Conservation (phyloP, 2,329 filamentous ascomycete species). For the Microdochium trichocladiopsis region DNA sequence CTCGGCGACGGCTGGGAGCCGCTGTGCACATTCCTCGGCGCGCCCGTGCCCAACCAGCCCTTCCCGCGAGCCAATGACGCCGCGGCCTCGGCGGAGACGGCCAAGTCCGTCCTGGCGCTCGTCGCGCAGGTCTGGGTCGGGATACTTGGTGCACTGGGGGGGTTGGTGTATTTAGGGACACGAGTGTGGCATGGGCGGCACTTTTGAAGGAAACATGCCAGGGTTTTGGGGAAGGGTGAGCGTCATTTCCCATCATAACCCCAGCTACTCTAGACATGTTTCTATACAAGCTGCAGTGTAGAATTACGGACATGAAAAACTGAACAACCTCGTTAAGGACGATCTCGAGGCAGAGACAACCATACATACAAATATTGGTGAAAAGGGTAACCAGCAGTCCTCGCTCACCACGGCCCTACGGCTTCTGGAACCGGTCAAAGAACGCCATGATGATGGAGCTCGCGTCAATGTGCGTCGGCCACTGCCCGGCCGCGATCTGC, state of each 20-base stretch:
- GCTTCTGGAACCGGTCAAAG: slow-evolving; percentile 28
- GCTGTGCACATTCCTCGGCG: slow-evolving; percentile 3
- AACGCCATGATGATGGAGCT: slow-evolving; percentile 36
- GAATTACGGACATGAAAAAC: too few relatives aligned
- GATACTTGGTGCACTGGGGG: not conserved
- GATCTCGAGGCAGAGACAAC: too few relatives aligned
- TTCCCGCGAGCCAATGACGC: slow-evolving; percentile 8
- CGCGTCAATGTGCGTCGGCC: slow-evolving; percentile 33
- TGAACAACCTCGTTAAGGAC: too few relatives aligned
- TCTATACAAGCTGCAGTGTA: too few relatives aligned
- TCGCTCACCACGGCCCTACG: too few relatives aligned
- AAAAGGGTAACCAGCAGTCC: too few relatives aligned
- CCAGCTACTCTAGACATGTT: too few relatives aligned
- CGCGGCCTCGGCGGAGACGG: not conserved
- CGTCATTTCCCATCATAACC: too few relatives aligned
- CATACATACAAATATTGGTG: too few relatives aligned
- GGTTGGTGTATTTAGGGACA: not conserved
- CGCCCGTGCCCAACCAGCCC: slow-evolving; percentile 2
- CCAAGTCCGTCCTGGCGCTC: not conserved
- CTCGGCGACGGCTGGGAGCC: slow-evolving; percentile 5
- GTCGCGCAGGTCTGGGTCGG: not conserved
- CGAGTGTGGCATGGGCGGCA: not conserved
- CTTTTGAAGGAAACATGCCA: too few relatives aligned
- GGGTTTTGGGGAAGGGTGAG: too few relatives aligned
- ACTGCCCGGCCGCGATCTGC: slow-evolving; percentile 28